Conservation (phyloP, 2,329 filamentous ascomycete species). For the Zalaria obscura region DNA sequence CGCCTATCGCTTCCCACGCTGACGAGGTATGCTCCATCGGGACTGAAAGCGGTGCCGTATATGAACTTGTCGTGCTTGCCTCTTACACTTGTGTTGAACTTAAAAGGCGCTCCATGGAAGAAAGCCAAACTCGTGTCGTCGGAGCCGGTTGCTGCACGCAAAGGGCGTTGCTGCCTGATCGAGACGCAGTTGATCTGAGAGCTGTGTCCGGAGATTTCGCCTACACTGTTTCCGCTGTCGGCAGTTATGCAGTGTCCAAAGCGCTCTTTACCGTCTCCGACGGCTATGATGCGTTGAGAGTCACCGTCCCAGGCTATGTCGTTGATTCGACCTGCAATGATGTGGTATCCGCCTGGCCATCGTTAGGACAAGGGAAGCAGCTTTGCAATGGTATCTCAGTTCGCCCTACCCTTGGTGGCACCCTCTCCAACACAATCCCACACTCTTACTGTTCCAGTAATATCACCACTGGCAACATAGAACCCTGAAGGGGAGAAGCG, state of each 20-base stretch:
- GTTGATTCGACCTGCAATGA: constrained; percentile 88
- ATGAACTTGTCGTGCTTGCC: constrained; percentile 80
- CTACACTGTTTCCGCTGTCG: constrained; percentile 90
- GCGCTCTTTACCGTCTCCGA: constrained; percentile 85
- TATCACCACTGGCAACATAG: constrained; percentile 87
- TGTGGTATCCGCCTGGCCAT: constrained; percentile 62
- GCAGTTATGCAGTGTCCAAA: constrained; percentile 90
- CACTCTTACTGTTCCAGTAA: constrained; percentile 68
- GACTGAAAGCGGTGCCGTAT: constrained; percentile 76
- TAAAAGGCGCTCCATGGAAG: constrained; percentile 88
- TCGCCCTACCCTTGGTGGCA: constrained; percentile 54
- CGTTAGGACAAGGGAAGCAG: background rate
- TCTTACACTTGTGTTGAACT: constrained; percentile 73
- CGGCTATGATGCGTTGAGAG: constrained; percentile 88
- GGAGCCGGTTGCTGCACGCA: constrained; percentile 78
- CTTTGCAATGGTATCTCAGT: background rate
- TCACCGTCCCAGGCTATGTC: constrained; percentile 97
- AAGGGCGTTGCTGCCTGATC: constrained; percentile 76
- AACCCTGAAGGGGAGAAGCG: constrained; percentile 89
- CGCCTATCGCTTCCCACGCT: constrained; percentile 85
- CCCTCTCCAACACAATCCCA: constrained; percentile 84
- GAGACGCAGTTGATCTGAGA: constrained; percentile 83
- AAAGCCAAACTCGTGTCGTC: constrained; percentile 87
- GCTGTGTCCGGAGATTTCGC: constrained; percentile 85
- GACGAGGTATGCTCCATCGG: constrained; percentile 67